A percentile compares a stretch with the other conserved stretches of the same genome.
Evolutionary conservation across 345 rosid genomes (phyloP).

Genomic region (Sisymbrium altissimum): DNA sequence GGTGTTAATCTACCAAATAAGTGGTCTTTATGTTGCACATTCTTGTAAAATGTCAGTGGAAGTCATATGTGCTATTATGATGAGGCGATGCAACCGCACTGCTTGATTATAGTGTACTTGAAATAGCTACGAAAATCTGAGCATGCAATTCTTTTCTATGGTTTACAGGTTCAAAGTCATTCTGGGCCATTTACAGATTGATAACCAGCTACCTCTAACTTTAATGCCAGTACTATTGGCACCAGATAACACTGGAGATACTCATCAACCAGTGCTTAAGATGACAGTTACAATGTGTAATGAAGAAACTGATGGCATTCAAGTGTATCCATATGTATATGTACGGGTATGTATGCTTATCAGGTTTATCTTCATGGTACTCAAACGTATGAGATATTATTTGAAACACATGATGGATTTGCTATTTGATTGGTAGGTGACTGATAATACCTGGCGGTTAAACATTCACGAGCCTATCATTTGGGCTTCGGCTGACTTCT

Average conservation of each 20-base stretch:
- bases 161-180: constrained; percentile 85
- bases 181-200: constrained; percentile 81
- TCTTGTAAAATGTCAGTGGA: constrained; percentile 1
- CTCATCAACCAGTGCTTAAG: constrained; percentile 88
- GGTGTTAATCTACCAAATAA: not conserved
- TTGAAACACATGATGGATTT: constrained; percentile 12
- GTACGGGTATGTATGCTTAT: constrained; percentile 62
- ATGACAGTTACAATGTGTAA: constrained; percentile 78
- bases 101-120: constrained; percentile 1
- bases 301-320: constrained; percentile 71
- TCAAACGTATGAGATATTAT: constrained; percentile 15
- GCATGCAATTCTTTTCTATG: constrained; percentile 19
- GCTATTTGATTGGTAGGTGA: constrained; percentile 52
- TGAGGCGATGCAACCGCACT: not conserved
- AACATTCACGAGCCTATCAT: constrained; percentile 94
- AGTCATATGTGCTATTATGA: not conserved
- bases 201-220: constrained; percentile 93
- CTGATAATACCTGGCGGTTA: constrained; percentile 83
- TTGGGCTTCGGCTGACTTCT: constrained; percentile 85
- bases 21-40: not conserved
- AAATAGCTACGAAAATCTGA: constrained; percentile 4
- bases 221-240: constrained; percentile 91
- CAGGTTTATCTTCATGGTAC: not conserved
- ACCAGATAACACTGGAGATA: constrained; percentile 68
- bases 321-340: constrained; percentile 81